phyloP scores from a whole-genome alignment of 2,329 filamentous ascomycete genomes.

The Alternaria arbusti region DNA sequence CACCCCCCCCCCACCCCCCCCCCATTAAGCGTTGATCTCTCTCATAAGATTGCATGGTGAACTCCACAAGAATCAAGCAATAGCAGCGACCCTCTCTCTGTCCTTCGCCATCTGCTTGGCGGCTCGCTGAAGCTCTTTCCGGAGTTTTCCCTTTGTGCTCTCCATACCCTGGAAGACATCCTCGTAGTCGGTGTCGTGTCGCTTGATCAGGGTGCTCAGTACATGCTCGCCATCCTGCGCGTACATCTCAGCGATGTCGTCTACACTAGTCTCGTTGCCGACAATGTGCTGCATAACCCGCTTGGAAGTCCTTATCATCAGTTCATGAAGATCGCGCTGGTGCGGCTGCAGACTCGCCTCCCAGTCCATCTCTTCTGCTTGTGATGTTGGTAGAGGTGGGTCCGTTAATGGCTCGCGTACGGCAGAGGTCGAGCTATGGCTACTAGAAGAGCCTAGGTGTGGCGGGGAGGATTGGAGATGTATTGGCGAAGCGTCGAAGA shows the following conservation, averaged over 20 bases:
- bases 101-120: constrained; percentile 14
- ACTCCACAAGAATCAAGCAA: not conserved
- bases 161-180: constrained; percentile 27
- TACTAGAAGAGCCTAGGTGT: constrained; percentile 25
- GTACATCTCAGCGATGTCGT: constrained; percentile 54
- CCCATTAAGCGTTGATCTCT: not conserved
- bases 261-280: constrained; percentile 54
- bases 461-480: constrained; percentile 34
- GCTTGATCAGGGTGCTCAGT: constrained; percentile 51
- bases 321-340: constrained; percentile 48
- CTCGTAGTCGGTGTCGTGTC: constrained; percentile 49
- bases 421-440: constrained; percentile 38
- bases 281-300: constrained; percentile 55
- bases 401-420: constrained; percentile 23
- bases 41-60: not conserved
- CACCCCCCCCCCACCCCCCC: too few species aligned
- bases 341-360: constrained; percentile 47
- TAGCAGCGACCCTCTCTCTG: constrained; percentile 5
- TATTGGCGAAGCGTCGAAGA: constrained; percentile 8
- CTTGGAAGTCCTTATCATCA: constrained; percentile 51
- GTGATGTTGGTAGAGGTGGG: constrained; percentile 23
- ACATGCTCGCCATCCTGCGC: constrained; percentile 52
- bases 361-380: constrained; percentile 47
- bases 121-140: constrained; percentile 21
- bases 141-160: constrained; percentile 30